Conservation (phyloP, 495 filamentous ascomycete species). For the Cryomyces minteri region DNA sequence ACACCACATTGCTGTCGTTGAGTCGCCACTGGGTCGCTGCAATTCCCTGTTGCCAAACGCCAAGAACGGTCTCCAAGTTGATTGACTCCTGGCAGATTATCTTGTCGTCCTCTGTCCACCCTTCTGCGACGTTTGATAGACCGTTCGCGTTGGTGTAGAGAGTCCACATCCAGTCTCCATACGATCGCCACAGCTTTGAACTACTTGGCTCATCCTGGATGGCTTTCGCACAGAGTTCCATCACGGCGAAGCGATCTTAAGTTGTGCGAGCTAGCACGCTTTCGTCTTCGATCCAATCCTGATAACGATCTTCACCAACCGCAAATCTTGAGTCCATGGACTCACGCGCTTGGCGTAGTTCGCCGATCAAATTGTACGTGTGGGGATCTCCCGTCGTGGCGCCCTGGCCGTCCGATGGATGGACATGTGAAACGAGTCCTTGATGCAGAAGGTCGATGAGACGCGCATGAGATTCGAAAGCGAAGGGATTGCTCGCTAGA, state of each 20-base stretch:
- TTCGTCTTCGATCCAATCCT: constrained; percentile 47
- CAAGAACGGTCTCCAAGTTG: constrained; percentile 50
- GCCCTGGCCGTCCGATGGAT: constrained; percentile 18
- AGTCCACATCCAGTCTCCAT: constrained; percentile 71
- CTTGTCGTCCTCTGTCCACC: constrained; percentile 63
- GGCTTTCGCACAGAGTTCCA: constrained; percentile 68
- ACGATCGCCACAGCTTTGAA: constrained; percentile 69
- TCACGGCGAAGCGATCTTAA: constrained; percentile 53
- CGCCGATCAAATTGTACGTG: constrained; percentile 38
- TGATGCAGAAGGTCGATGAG: constrained; percentile 47
- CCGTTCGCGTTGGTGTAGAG: constrained; percentile 28
- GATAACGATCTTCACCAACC: constrained; percentile 46
- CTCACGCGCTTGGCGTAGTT: constrained; percentile 42
- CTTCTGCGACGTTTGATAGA: constrained; percentile 14
- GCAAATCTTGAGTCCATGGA: constrained; percentile 49
- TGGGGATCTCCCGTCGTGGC: constrained; percentile 25
- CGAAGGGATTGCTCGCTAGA: constrained; percentile 41
- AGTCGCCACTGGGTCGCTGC: constrained; percentile 66
- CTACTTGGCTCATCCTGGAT: constrained; percentile 70
- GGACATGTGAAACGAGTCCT: constrained; percentile 38
- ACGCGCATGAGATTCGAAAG: constrained; percentile 43
- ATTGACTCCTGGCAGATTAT: constrained; percentile 62
- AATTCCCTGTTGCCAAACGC: constrained; percentile 62
- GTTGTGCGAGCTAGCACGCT: constrained; percentile 37
- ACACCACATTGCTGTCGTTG: constrained; percentile 72